These are phyloP conservation scores for Fonsecaea multimorphosa DNA, from an alignment of 2,329 filamentous ascomycete species.

Conservation along the genomic window DNA sequence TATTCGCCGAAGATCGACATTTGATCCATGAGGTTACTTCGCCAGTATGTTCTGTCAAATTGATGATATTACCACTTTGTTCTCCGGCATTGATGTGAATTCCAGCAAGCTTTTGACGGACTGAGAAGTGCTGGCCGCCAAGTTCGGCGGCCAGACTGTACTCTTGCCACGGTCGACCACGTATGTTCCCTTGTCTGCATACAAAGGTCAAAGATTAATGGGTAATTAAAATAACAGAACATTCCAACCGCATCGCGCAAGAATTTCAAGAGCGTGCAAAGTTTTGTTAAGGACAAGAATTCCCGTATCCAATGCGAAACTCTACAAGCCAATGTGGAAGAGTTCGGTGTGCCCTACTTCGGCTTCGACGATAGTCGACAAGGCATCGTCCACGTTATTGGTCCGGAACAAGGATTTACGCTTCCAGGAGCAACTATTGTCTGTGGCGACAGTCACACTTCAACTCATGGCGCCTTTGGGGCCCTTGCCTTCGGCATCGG, in stretches of 20 bases:
- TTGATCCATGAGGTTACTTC: conserved; percentile 98
- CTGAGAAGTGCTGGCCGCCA: conserved; percentile 84
- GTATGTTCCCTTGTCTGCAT: no score
- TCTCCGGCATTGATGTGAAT: no score
- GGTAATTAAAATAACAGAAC: no score
- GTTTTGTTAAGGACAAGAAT: conserved; percentile 94
- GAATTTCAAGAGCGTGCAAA: conserved; percentile 88
- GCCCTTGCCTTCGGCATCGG: conserved; percentile 95
- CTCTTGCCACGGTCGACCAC: conserved; percentile 95
- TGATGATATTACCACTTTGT: no score
- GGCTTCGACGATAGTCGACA: conserved; percentile 95
- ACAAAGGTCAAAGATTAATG: no score
- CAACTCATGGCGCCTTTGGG: conserved; percentile 96
- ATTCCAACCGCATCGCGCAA: conserved; percentile 90
- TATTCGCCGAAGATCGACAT: conserved; percentile 73
- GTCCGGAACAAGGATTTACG: conserved; percentile 97
- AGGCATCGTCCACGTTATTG: conserved; percentile 98
- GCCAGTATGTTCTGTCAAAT: no score
- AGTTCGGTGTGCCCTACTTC: conserved; percentile 96
- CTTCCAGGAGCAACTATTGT: conserved; percentile 95
- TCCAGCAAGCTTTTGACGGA: conserved; percentile 98
- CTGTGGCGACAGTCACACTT: conserved; percentile 97
- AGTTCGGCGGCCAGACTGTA: conserved; percentile 94
- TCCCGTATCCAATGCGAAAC: conserved; percentile 93
- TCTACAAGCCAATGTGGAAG: conserved; percentile 95